These are phyloP conservation scores for Peronospora farinosa DNA, from an alignment of 352 stramenopile species.

Conservation along the genomic window DNA sequence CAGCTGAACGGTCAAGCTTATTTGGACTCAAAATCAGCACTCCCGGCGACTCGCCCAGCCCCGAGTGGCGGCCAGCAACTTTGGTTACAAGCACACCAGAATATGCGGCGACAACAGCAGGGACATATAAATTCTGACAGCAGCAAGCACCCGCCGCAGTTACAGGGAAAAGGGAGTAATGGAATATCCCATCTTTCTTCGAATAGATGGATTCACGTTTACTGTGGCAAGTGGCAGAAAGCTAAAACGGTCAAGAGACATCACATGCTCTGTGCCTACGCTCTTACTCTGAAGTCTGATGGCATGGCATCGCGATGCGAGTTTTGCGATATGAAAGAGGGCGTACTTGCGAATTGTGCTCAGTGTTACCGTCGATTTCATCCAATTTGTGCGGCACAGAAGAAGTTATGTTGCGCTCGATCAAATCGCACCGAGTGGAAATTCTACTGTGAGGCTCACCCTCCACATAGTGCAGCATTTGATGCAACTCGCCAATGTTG, in stretches of 20 bases:
- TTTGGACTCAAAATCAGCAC: conserved; percentile 4
- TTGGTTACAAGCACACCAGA: conserved; percentile 28
- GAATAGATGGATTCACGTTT: conserved; percentile 70
- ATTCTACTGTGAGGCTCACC: conserved; percentile 70
- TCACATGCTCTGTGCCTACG: conserved; percentile 52
- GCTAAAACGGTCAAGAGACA: conserved; percentile 55
- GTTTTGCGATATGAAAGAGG: conserved; percentile 43
- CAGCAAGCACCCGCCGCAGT: conserved; percentile 3
- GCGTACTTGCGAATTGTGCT: conserved; percentile 45
- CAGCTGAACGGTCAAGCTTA: conserved; percentile 11
- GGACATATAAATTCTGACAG: not conserved
- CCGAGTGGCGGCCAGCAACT: conserved; percentile 25
- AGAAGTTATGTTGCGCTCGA: conserved; percentile 54
- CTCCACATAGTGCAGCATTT: conserved; percentile 58
- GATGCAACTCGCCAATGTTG: conserved; percentile 67
- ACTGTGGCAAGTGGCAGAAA: conserved; percentile 75
- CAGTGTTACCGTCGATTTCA: conserved; percentile 66
- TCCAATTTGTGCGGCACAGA: conserved; percentile 61
- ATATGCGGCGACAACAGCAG: conserved; percentile 24
- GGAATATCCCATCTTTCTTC: conserved; percentile 11
- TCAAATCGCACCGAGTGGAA: conserved; percentile 62
- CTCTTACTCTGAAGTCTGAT: conserved; percentile 21
- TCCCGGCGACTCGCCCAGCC: conserved; percentile 15
- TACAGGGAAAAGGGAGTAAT: conserved; percentile 9
- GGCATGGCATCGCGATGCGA: conserved; percentile 41